These are phyloP conservation scores for Verticillium nubilum DNA, from an alignment of 2,329 filamentous ascomycete species.

Conservation along the genomic window DNA sequence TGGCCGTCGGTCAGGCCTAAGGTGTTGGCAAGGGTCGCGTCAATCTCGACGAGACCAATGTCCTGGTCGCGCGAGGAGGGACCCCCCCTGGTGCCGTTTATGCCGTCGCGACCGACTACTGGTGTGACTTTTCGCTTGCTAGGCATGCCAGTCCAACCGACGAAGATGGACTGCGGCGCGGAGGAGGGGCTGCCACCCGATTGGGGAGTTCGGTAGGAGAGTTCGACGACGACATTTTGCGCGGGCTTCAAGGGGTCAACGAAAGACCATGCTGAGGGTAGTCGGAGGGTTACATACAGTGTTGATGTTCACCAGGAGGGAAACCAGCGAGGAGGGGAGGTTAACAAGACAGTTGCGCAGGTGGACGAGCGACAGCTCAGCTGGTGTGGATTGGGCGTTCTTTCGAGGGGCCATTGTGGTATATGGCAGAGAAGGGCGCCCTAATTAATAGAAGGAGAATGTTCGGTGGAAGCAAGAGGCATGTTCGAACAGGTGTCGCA, in stretches of 20 bases:
- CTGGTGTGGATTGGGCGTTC: conserved; percentile 60
- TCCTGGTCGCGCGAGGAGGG: conserved; percentile 66
- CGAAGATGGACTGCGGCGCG: conserved; percentile 63
- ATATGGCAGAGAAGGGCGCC: conserved; percentile 1
- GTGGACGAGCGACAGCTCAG: conserved; percentile 79
- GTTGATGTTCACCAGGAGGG: conserved; percentile 81
- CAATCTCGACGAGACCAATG: conserved; percentile 73
- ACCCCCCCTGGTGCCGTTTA: conserved; percentile 53
- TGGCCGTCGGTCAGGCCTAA: conserved; percentile 76
- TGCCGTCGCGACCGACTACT: conserved; percentile 68
- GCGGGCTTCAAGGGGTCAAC: conserved; percentile 53
- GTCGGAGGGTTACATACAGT: conserved; percentile 54
- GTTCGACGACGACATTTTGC: conserved; percentile 94
- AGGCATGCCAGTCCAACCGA: conserved; percentile 97
- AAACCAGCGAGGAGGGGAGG: conserved; percentile 77
- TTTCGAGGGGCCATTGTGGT: conserved; percentile 41
- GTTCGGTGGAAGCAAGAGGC: background rate
- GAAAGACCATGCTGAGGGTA: background rate
- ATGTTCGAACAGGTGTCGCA: background rate
- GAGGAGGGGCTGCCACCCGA: conserved; percentile 17
- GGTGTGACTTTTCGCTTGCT: conserved; percentile 78
- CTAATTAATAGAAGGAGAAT: background rate
- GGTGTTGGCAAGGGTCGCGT: conserved; percentile 74
- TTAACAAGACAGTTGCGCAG: conserved; percentile 95
- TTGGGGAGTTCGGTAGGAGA: conserved; percentile 61